Evolutionary conservation across 2,329 filamentous ascomycete genomes (phyloP).

Genomic region (Phyllosticta ampelicida): DNA sequence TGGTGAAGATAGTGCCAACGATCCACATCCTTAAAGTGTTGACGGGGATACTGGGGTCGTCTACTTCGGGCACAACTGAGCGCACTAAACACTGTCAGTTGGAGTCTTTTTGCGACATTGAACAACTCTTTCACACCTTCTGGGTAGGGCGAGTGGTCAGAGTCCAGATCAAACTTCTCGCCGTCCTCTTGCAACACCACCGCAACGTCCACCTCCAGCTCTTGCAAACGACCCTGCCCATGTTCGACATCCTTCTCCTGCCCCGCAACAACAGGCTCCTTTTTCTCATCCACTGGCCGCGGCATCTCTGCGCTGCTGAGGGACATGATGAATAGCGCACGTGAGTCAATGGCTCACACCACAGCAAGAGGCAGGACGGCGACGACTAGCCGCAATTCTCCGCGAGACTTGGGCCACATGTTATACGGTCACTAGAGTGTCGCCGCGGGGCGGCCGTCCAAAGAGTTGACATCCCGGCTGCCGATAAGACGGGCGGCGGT

Average conservation of each 20-base stretch:
- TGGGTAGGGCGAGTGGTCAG: slow-evolving; percentile 9
- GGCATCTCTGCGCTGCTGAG: neutral
- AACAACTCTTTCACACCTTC: neutral
- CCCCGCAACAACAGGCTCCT: neutral
- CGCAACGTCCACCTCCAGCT: slow-evolving; percentile 5
- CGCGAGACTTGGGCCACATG: neutral
- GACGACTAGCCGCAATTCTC: neutral
- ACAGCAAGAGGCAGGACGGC: neutral
- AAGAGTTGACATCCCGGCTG: neutral
- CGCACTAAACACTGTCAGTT: neutral
- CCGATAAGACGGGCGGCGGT: neutral
- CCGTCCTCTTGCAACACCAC: slow-evolving; percentile 3
- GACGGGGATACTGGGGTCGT: slow-evolving; percentile 6
- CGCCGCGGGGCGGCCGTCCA: neutral
- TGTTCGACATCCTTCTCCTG: slow-evolving; percentile 4
- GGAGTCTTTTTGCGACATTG: neutral
- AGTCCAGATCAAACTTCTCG: slow-evolving; percentile 3
- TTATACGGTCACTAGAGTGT: neutral
- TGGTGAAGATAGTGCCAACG: slow-evolving; percentile 19
- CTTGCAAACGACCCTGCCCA: slow-evolving; percentile 1
- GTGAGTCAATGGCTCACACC: neutral
- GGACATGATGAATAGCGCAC: neutral
- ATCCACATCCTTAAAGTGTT: slow-evolving; percentile 15
- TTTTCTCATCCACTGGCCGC: slow-evolving; percentile 1
- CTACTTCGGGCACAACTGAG: slow-evolving; percentile 8